These are phyloP conservation scores for Microbotryum violaceum DNA, from an alignment of 1,284 basidiomycete species.

Conservation along the genomic window DNA sequence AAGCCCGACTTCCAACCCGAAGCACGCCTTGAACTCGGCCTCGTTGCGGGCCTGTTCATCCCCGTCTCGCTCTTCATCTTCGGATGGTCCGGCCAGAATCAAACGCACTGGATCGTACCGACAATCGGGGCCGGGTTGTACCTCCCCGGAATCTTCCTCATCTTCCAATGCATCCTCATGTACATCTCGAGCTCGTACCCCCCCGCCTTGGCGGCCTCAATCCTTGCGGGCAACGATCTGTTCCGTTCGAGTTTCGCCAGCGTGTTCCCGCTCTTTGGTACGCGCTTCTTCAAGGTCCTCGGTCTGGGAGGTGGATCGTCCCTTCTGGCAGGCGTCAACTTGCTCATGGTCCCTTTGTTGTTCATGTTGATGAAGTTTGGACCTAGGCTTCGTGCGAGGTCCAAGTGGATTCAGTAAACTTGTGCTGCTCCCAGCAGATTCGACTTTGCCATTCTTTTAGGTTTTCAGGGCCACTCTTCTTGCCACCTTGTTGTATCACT, in stretches of 20 bases:
- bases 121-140: constrained; percentile 23
- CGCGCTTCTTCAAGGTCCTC: constrained; percentile 32
- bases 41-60: constrained; percentile 15
- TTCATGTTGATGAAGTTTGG: constrained; percentile 21
- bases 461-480: too few species aligned
- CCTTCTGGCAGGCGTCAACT: constrained; percentile 35
- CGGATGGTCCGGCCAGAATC: constrained; percentile 17
- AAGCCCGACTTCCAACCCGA: constrained; percentile 14
- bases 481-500: too few species aligned
- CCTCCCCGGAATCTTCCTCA: constrained; percentile 14
- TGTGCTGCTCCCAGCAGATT: too few species aligned
- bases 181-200: constrained; percentile 12
- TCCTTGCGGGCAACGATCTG: constrained; percentile 32
- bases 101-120: constrained; percentile 21
- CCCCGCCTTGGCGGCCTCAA: constrained; percentile 13
- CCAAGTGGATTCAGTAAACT: constrained; percentile 2
- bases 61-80: constrained; percentile 26
- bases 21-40: constrained; percentile 22
- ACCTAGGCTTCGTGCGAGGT: constrained; percentile 10
- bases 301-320: constrained; percentile 36
- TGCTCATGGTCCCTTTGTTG: constrained; percentile 35
- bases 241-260: constrained; percentile 18
- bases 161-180: constrained; percentile 19
- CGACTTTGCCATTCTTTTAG: too few species aligned
- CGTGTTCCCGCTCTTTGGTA: constrained; percentile 35